Evolutionary conservation across 2,329 filamentous ascomycete genomes (phyloP).

Genomic region (Hypoxylon sp.): DNA sequence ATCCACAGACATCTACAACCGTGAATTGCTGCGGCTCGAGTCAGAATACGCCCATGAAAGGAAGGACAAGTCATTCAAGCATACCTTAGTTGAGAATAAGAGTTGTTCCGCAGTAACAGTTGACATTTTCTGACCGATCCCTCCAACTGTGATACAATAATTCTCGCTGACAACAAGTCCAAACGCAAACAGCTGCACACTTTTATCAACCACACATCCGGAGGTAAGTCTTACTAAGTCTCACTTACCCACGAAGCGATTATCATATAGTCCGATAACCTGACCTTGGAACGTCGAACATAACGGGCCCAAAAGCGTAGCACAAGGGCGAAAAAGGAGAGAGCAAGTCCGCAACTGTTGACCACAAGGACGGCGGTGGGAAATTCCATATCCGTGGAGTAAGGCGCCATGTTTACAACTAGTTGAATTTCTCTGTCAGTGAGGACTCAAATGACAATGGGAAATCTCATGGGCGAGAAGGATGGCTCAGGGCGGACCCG

Average conservation of each 20-base stretch:
- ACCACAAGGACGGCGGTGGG: slow-evolving; percentile 29
- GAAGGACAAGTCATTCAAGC: neutral
- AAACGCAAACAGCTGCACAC: slow-evolving; percentile 8
- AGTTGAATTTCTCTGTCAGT: neutral
- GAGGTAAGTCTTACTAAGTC: neutral
- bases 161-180: slow-evolving; percentile 20
- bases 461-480: neutral
- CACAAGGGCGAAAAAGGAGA: slow-evolving; percentile 20
- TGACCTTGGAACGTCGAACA: slow-evolving; percentile 12
- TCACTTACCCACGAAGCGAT: slow-evolving; percentile 27
- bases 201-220: neutral
- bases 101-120: slow-evolving; percentile 5
- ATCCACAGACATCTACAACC: slow-evolving; percentile 22
- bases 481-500: neutral
- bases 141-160: slow-evolving; percentile 12
- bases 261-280: slow-evolving; percentile 28
- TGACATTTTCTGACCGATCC: slow-evolving; percentile 11
- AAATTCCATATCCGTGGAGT: slow-evolving; percentile 17
- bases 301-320: slow-evolving; percentile 27
- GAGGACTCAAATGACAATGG: neutral
- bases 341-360: slow-evolving; percentile 21
- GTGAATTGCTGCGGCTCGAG: slow-evolving; percentile 6
- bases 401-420: slow-evolving; percentile 24
- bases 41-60: neutral
- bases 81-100: slow-evolving; percentile 17